Evolutionary conservation across 768 basidiomycete genomes (phyloP).

Genomic region (Mycena belliarum): DNA sequence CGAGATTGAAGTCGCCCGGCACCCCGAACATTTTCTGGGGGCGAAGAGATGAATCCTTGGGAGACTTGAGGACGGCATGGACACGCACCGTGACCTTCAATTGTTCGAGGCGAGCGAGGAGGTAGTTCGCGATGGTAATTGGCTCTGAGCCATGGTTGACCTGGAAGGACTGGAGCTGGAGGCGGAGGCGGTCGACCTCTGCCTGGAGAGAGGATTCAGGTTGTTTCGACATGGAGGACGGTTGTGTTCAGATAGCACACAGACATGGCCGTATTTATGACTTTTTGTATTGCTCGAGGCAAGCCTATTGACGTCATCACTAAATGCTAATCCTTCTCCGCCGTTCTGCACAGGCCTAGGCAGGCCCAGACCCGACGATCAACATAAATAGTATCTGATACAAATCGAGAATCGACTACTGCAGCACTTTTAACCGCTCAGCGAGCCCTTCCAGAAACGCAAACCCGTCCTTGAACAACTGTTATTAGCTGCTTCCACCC

Average conservation of each 20-base stretch:
- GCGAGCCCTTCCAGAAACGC: slow-evolving; percentile 66
- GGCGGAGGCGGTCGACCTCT: slow-evolving; percentile 48
- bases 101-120: slow-evolving; percentile 63
- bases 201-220: slow-evolving; percentile 36
- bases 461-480: slow-evolving; percentile 57
- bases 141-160: slow-evolving; percentile 39
- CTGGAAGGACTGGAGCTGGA: slow-evolving; percentile 45
- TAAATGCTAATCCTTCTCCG: too few relatives aligned
- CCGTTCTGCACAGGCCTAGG: too few relatives aligned
- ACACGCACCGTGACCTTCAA: slow-evolving; percentile 56
- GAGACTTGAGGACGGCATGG: too few relatives aligned
- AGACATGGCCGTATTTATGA: slow-evolving; percentile 15
- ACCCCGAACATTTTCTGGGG: slow-evolving; percentile 77
- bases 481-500: neutral
- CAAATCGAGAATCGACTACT: slow-evolving; percentile 23
- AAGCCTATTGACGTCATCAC: too few relatives aligned
- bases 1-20: slow-evolving; percentile 84
- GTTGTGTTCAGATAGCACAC: neutral
- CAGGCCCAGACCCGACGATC: neutral
- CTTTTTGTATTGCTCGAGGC: neutral
- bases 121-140: slow-evolving; percentile 58
- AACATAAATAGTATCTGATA: slow-evolving; percentile 1
- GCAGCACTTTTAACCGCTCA: slow-evolving; percentile 47
- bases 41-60: neutral
- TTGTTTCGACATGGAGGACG: slow-evolving; percentile 22